Evolutionary conservation across 108 stramenopile species (phyloP), one percentile per base, ranked within the genome.

Genomic region (Fragilariopsis cylindrus): DNA sequence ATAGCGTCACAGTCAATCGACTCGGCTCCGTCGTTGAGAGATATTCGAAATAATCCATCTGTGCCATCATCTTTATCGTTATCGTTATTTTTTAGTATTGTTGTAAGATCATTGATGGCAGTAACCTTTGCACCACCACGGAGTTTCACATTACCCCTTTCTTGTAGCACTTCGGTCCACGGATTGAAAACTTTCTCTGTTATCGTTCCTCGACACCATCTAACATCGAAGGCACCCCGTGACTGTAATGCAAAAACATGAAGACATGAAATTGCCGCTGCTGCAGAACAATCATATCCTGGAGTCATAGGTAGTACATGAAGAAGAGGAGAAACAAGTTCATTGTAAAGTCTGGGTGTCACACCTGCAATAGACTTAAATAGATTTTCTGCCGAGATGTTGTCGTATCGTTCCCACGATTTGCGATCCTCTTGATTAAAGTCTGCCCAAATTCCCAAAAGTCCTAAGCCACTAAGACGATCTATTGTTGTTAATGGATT

Each of bases 161-260:
- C 41, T 68, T 71, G 73, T 65, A 94, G 68, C 46, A 84, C 76
- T 48, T 71, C 45, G 4, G 72, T 72, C 93, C 93, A 94, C 15
- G 89, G 90, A 67, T 88, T 83, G 76, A 94, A 94, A 41, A 93
- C 90, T 57, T 64, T 74, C 64, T 93, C 90, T 6, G 82, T 70
- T 47, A 93, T 89, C n/a, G 78, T 82, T 12, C 90, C 92, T 62
- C 81, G 69, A 45, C 87, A 87, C 93, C 93, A 94, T 57, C 90
- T 74, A 7, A 90, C 93, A 80, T 94, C 93, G 82, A 94, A 94
- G 4, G 92, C 92, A n/a, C 93, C 93, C 57, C 71, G 76, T 6
- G 93, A 79, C 69, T 94, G 93, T 49, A 94, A 70, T 3, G 93
- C 93, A 88, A 94, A 94, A 9, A 90, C 89, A 75, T 94, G 93